Evolutionary conservation across 805 yeast genomes (phyloP), one percentile per base, ranked within the genome.

Genomic region (Pichia ethanolica): DNA sequence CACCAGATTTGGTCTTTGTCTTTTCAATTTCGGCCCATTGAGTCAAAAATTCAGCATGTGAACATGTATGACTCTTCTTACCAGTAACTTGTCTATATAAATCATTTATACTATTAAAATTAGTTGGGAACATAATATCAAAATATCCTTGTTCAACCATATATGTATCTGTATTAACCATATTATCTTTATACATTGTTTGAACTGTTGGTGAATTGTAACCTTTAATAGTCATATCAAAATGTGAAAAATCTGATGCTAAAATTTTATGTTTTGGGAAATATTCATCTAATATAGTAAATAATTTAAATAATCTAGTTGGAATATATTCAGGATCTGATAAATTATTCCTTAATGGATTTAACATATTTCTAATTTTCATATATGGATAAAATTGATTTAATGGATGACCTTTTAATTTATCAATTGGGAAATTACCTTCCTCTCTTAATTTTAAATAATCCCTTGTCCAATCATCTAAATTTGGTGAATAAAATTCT

Each of bases 141-240:
- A 86, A 88, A 59, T 75, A 84, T 0, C 96, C 96, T 61, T 86
- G 95, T 38, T 83, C 75, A n/a, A 78, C 83, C 90, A 88, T 82
- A 63, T 81, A 87, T 0, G 90, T 81, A 37, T 81, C 73, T 0
- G 83, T 78, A 25, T 86, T 81, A 5, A 86, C 75, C 82, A 85
- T 83, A 49, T 73, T 71, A 54, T 82, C 80, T 46, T 81, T 72
- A 51, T 84, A 69, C 59, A 85, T 76, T 0, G 95, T 86, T 61
- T 86, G 95, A 0, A 86, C 93, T 2, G 86, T 89, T 0, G 95
- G 95, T 0, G 87, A 73, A 56, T 77, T 79, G 61, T 75, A 82
- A 0, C 91, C 93, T 1, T 65, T 60, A 10, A 73, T 69, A 1
- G 76, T 56, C 30, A 73, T 72, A n/a, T 81, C 78, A 38, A 78